Conservation (phyloP, 2,329 filamentous ascomycete species). For the Paradendryphiella salina region DNA sequence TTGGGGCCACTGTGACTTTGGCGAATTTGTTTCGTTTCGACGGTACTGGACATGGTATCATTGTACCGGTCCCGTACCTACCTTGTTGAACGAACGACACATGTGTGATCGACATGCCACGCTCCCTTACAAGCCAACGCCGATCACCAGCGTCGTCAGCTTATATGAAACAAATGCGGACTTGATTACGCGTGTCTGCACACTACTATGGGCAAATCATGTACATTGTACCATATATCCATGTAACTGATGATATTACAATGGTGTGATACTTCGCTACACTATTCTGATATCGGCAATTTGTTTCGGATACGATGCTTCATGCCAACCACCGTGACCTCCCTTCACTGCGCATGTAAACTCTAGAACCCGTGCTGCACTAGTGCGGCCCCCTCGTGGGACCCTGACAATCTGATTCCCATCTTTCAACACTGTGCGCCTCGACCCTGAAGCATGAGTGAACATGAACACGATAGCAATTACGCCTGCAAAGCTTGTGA, state of each 20-base stretch:
- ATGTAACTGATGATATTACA: background rate
- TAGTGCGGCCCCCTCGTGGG: background rate
- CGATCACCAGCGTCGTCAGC: background rate
- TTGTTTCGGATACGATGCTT: constrained; percentile 3
- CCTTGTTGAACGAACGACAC: background rate
- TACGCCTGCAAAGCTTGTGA: background rate
- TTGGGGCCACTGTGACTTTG: background rate
- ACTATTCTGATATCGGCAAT: constrained; percentile 3
- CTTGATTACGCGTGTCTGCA: background rate
- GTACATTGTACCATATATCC: background rate
- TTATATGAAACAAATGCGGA: background rate
- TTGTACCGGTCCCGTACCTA: no score
- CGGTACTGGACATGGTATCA: no score
- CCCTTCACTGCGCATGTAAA: constrained; percentile 1
- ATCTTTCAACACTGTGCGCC: background rate
- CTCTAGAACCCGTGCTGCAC: constrained; percentile 5
- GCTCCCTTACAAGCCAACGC: background rate
- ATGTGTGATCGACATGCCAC: background rate
- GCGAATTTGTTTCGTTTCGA: background rate
- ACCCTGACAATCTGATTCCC: constrained; percentile 7
- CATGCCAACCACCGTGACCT: background rate
- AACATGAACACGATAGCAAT: background rate
- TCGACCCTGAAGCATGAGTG: background rate
- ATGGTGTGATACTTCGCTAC: constrained; percentile 1
- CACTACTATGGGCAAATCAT: background rate